These are phyloP conservation scores for Sporobolus alterniflorus DNA, from an alignment of 202 grass and related monocot species.

Conservation along the genomic window DNA sequence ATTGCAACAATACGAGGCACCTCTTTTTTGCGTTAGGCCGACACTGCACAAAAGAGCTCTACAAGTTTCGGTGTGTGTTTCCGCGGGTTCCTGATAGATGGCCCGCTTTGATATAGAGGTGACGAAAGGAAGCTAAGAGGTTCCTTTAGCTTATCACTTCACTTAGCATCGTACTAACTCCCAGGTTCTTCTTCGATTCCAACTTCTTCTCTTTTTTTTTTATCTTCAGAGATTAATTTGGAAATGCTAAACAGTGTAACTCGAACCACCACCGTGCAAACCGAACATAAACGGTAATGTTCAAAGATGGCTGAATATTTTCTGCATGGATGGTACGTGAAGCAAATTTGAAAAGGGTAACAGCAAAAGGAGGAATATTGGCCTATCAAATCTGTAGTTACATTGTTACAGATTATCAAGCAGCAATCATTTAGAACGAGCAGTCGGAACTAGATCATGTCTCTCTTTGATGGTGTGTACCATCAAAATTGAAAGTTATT, in stretches of 20 bases:
- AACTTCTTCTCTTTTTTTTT: background rate
- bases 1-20: background rate
- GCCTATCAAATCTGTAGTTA: background rate
- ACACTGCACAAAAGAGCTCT: background rate
- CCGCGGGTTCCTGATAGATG: background rate
- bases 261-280: background rate
- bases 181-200: background rate
- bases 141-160: background rate
- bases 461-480: background rate
- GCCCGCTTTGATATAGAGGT: background rate
- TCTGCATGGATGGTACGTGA: background rate
- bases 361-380: background rate
- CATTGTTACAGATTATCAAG: background rate
- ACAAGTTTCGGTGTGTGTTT: background rate
- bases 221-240: background rate
- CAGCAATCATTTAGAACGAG: background rate
- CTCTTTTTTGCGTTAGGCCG: too few species aligned
- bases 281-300: background rate
- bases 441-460: background rate
- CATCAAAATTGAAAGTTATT: conserved; percentile 14
- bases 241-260: background rate
- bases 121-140: background rate
- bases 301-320: background rate
- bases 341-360: background rate
- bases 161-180: background rate